phyloP scores from a whole-genome alignment of 169 alveolate species.

The Plasmodium relictum region DNA sequence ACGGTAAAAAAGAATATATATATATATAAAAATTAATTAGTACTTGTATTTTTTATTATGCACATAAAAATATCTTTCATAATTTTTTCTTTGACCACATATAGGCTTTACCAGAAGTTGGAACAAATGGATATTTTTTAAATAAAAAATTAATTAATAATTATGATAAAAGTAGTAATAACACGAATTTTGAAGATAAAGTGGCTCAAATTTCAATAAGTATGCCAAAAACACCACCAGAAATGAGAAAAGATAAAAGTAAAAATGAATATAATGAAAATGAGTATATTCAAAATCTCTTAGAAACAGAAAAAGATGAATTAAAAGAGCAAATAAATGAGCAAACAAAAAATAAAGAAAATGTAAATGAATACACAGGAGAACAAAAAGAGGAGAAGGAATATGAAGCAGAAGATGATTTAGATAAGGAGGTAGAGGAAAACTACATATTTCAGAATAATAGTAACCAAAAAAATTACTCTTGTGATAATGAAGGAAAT shows the following conservation, averaged over 20 bases:
- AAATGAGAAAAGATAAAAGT: slow-evolving; percentile 54
- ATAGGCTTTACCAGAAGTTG: slow-evolving; percentile 52
- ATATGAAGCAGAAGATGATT: no score
- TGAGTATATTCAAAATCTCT: slow-evolving; percentile 34
- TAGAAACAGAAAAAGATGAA: slow-evolving; percentile 26
- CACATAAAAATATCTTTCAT: neutral
- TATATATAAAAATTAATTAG: neutral
- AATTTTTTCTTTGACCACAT: neutral
- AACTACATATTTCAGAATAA: neutral
- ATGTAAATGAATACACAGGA: neutral
- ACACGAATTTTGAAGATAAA: slow-evolving; percentile 23
- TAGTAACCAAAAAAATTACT: neutral
- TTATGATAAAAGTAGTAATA: neutral
- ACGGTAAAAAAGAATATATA: slow-evolving; percentile 14
- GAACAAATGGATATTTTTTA: slow-evolving; percentile 45
- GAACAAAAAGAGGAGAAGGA: neutral
- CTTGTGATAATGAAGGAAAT: neutral
- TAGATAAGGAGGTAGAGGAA: neutral
- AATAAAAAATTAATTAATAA: slow-evolving; percentile 60
- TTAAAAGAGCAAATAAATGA: slow-evolving; percentile 3
- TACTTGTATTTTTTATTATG: neutral
- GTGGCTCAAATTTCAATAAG: slow-evolving; percentile 65
- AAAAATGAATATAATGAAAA: slow-evolving; percentile 49
- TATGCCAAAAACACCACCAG: slow-evolving; percentile 77
- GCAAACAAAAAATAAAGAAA: neutral